Base-by-base conservation (phyloP, 108 stramenopile species). In the Bacterosira constricta region DNA sequence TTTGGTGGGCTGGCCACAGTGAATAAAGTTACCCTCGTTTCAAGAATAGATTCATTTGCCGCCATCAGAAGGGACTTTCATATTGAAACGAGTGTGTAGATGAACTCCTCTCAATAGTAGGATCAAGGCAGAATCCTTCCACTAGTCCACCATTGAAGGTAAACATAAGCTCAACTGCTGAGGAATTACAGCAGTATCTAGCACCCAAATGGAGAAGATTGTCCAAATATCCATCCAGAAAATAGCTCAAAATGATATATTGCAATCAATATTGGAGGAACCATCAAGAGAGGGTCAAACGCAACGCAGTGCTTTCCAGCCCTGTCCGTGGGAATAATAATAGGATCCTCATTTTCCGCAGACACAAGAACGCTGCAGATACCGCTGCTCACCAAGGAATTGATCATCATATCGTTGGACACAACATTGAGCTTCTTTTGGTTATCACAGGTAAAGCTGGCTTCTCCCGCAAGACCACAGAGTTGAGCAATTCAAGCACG, bases 361-460 rank as follows among this genome's bases (percentile, higher is more conserved):
- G 96, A 96, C 26, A 99, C 97, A 23, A 99, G 91, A 18, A 99
- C 92, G 63, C 82, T 79, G 86, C 97, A 98, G 38, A 96, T 96
- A 44, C 93, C 94, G 38, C 86, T 91, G 74, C 89, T 79, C 61
- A 92, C 84, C 42, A 99, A 86, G 0, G 97, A 94, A 74, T 97
- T 98, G 70, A 98, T 96, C 89, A 99, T 96, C 90, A 98, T 98
- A 42, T 99, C 99, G 71, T 98, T 96, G 18, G 97, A 92, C 73
- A 99, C 76, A 29, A 99, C 90, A 79, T 99, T 98, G n/a, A 99
- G 93, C 83, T 98, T 99, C 84, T 99, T 99, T 63, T 97, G 96
- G 77, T 98, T 96, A 70, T 99, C 99, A 17, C 99, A 98, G n/a
- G 97, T 97, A 34, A 86, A 83, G 85, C 98, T 99, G 58, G 92